Conservation (phyloP, 2,329 filamentous ascomycete species). For the Aspergillus sp. region DNA sequence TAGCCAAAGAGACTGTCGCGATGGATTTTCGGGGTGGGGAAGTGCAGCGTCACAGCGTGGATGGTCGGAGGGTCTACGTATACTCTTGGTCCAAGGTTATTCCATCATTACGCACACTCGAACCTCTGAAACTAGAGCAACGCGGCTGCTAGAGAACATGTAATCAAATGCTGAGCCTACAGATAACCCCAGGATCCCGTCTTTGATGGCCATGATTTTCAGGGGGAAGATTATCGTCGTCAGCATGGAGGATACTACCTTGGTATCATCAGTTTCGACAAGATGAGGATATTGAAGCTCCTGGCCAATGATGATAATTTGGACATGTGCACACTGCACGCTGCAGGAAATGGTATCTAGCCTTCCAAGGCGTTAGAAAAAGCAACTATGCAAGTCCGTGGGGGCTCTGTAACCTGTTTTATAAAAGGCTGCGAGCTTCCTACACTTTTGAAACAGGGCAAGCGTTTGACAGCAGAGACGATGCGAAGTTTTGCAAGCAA, state of each 20-base stretch:
- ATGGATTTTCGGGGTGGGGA: constrained; percentile 8
- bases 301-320: background rate
- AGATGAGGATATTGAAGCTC: background rate
- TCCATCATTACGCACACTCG: background rate
- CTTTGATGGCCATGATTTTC: constrained; percentile 29
- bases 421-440: background rate
- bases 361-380: background rate
- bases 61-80: constrained; percentile 20
- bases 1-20: constrained; percentile 18
- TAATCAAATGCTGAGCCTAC: background rate
- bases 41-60: background rate
- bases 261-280: background rate
- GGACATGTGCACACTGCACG: background rate
- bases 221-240: constrained; percentile 23
- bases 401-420: background rate
- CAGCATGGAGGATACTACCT: background rate
- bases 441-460: constrained; percentile 9
- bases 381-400: background rate
- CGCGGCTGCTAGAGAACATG: background rate
- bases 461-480: background rate
- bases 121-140: background rate
- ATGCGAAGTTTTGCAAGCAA: background rate
- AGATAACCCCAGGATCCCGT: background rate
- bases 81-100: constrained; percentile 8
- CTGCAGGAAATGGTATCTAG: background rate